These are phyloP conservation scores for Pyrenopolyporus hunteri DNA, from an alignment of 495 filamentous ascomycete species.

Conservation along the genomic window DNA sequence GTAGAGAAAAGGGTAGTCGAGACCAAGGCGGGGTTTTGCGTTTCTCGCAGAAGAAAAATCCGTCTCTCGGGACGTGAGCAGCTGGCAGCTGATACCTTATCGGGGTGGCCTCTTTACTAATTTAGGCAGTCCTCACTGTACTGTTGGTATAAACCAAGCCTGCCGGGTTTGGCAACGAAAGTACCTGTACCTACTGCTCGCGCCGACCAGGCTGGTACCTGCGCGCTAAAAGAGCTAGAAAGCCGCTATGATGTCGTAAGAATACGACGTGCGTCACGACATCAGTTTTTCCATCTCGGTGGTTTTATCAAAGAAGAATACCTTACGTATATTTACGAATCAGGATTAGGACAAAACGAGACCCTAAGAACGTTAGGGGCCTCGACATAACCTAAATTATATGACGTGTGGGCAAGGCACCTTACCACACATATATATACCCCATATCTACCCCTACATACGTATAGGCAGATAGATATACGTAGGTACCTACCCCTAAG, in stretches of 20 bases:
- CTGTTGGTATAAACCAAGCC: too few relatives aligned
- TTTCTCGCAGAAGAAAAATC: slow-evolving; percentile 11
- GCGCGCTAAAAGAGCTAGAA: neutral
- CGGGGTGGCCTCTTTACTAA: neutral
- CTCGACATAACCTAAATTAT: neutral
- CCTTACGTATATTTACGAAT: slow-evolving; percentile 9
- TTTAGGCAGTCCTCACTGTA: slow-evolving; percentile 14
- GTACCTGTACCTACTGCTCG: neutral
- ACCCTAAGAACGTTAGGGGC: neutral
- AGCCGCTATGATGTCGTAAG: slow-evolving; percentile 29
- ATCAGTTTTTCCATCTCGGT: slow-evolving; percentile 4
- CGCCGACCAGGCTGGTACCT: slow-evolving; percentile 14
- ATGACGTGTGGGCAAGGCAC: too few relatives aligned
- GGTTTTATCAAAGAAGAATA: neutral
- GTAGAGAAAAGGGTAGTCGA: slow-evolving; percentile 14
- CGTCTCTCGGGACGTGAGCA: slow-evolving; percentile 4
- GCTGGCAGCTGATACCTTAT: slow-evolving; percentile 12
- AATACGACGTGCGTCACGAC: slow-evolving; percentile 30
- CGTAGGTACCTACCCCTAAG: too few relatives aligned
- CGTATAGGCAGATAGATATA: neutral
- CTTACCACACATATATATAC: too few relatives aligned
- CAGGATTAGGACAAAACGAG: slow-evolving; percentile 1
- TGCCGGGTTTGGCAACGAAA: too few relatives aligned
- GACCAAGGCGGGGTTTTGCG: slow-evolving; percentile 34
- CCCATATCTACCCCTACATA: neutral